Conservation (phyloP, 2,329 filamentous ascomycete genomes). For the Lecanicillium sp. region DNA sequence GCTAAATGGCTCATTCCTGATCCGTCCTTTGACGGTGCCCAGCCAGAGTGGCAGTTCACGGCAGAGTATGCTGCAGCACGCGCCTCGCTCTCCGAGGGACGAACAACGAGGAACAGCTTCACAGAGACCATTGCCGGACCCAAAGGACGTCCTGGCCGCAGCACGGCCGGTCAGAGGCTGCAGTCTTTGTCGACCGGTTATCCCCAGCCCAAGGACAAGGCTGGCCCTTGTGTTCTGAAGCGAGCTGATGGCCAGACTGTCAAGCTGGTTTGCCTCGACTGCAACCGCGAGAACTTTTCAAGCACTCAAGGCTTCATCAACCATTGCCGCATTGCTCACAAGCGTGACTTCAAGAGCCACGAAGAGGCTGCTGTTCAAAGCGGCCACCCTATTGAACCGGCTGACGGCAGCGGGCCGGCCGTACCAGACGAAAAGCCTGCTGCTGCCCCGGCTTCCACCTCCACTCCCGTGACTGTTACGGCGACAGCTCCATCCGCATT, state of each 20-base stretch:
- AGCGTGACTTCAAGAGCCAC: conserved; percentile 88
- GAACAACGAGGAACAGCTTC: conserved; percentile 70
- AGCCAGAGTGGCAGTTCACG: conserved; percentile 36
- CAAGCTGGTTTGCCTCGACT: conserved; percentile 84
- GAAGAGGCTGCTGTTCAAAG: conserved; percentile 86
- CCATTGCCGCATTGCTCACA: conserved; percentile 93
- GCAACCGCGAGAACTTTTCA: conserved; percentile 82
- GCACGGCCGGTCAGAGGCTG: conserved; percentile 50
- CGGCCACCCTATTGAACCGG: conserved; percentile 58
- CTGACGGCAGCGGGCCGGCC: conserved; percentile 1
- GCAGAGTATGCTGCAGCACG: conserved; percentile 34
- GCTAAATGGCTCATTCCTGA: conserved; percentile 92
- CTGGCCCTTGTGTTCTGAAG: conserved; percentile 75
- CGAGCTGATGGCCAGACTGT: conserved; percentile 79
- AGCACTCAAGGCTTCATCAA: conserved; percentile 99
- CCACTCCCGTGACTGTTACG: conserved; percentile 30
- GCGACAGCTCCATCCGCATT: conserved; percentile 9
- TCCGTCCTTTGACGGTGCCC: conserved; percentile 68
- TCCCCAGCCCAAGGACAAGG: conserved; percentile 68
- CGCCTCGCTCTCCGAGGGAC: conserved; percentile 51
- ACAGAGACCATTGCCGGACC: conserved; percentile 29
- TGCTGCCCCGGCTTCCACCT: conserved; percentile 17
- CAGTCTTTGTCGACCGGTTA: conserved; percentile 64
- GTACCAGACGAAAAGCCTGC: conserved; percentile 5
- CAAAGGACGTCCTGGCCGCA: conserved; percentile 42